phyloP scores from a whole-genome alignment of 352 stramenopile genomes.

The Labyrinthula sp. region DNA sequence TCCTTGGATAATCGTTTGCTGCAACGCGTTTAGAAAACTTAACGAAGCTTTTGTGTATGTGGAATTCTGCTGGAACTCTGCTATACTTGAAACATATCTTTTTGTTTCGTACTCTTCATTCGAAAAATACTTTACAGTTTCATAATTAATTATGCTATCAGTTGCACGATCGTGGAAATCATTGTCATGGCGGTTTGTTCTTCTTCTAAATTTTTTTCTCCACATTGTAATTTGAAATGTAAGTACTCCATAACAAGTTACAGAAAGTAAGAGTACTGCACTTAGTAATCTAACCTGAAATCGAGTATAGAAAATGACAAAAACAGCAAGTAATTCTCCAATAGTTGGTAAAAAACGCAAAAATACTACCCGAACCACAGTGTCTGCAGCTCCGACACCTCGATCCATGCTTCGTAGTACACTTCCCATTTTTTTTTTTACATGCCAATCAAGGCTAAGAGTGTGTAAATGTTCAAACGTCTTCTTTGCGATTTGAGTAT shows the following conservation, averaged over 20 bases:
- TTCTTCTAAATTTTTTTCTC: conserved; percentile 78
- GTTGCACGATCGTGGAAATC: conserved; percentile 88
- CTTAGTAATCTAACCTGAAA: conserved; percentile 71
- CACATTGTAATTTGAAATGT: conserved; percentile 89
- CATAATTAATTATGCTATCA: conserved; percentile 87
- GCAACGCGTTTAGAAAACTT: conserved; percentile 72
- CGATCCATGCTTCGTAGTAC: conserved; percentile 76
- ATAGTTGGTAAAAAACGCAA: conserved; percentile 79
- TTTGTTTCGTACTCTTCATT: conserved; percentile 73
- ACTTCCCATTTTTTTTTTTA: conserved; percentile 88
- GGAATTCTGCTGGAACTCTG: conserved; percentile 71
- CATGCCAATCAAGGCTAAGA: conserved; percentile 88
- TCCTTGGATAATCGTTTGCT: conserved; percentile 64
- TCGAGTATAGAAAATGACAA: conserved; percentile 61
- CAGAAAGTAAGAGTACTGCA: conserved; percentile 72
- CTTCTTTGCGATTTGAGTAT: conserved; percentile 80
- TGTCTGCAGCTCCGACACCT: conserved; percentile 67
- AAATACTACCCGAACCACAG: conserved; percentile 88
- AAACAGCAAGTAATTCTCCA: conserved; percentile 58
- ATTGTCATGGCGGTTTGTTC: conserved; percentile 75
- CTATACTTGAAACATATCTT: conserved; percentile 60
- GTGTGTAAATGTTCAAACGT: conserved; percentile 85
- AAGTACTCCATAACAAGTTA: conserved; percentile 77
- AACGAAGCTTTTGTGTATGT: conserved; percentile 74
- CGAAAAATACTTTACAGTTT: conserved; percentile 92